Conservation (phyloP, 495 filamentous ascomycete species). For the Xylaria cubensis region DNA sequence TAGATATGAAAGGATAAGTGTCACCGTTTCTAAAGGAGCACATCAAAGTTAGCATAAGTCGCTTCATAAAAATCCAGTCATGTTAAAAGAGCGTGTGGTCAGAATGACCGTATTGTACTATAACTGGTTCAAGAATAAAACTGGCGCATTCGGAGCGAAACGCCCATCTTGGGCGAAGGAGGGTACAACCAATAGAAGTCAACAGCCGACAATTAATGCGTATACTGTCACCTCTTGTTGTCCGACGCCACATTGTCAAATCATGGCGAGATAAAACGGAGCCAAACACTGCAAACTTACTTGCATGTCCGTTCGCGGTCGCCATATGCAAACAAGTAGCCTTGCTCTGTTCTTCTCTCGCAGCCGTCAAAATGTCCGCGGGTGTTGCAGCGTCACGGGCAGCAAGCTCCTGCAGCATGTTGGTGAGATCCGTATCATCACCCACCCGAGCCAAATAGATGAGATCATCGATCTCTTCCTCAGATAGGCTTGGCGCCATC, state of each 20-base stretch:
- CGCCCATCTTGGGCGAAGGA: not conserved
- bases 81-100: not conserved
- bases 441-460: conserved; percentile 81
- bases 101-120: not conserved
- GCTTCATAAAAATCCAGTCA: not conserved
- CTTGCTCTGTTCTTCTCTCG: conserved; percentile 68
- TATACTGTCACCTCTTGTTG: not conserved
- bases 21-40: conserved; percentile 46
- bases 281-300: conserved; percentile 52
- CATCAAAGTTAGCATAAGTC: conserved; percentile 3
- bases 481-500: conserved; percentile 62
- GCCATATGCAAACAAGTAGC: conserved; percentile 88
- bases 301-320: conserved; percentile 82
- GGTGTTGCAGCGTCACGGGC: conserved; percentile 58
- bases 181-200: not conserved
- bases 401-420: conserved; percentile 63
- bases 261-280: too few relatives aligned
- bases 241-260: too few relatives aligned
- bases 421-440: conserved; percentile 72
- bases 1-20: conserved; percentile 48
- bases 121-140: not conserved
- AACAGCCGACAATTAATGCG: not conserved
- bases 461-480: conserved; percentile 86
- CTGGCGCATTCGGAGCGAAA: not conserved
- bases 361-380: conserved; percentile 65